phyloP scores from a whole-genome alignment of 345 rosid genomes.

The Sonneratia alba region DNA sequence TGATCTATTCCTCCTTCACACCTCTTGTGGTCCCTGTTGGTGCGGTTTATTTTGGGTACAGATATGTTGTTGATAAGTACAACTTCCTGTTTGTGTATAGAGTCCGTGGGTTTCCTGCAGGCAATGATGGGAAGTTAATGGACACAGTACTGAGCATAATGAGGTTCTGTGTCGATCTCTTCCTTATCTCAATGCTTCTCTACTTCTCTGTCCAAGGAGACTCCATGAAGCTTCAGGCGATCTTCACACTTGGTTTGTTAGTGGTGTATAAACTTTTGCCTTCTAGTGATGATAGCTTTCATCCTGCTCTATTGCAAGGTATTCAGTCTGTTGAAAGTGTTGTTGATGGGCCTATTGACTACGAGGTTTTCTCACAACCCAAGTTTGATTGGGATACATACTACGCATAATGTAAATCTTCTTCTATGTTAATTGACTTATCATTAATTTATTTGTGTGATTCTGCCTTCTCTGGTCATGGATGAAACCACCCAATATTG shows the following conservation, averaged over 20 bases:
- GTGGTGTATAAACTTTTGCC: slow-evolving; percentile 84
- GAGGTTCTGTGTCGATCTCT: slow-evolving; percentile 86
- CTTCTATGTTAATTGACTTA: slow-evolving; percentile 11
- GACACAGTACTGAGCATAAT: slow-evolving; percentile 74
- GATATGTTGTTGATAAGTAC: slow-evolving; percentile 93
- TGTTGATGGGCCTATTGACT: slow-evolving; percentile 74
- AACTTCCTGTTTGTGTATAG: slow-evolving; percentile 88
- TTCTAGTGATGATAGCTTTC: slow-evolving; percentile 52
- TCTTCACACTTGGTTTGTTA: slow-evolving; percentile 76
- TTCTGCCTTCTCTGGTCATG: not conserved
- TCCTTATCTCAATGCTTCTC: slow-evolving; percentile 71
- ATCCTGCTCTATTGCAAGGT: slow-evolving; percentile 61
- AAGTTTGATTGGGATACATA: slow-evolving; percentile 89
- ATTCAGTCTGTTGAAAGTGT: slow-evolving; percentile 66
- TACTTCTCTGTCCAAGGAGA: slow-evolving; percentile 92
- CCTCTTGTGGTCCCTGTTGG: slow-evolving; percentile 95
- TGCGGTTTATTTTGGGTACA: slow-evolving; percentile 83
- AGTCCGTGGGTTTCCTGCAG: slow-evolving; percentile 92
- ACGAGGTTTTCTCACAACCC: slow-evolving; percentile 83
- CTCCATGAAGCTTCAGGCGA: slow-evolving; percentile 91
- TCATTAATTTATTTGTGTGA: not conserved
- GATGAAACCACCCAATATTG: not conserved
- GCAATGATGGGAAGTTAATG: slow-evolving; percentile 96
- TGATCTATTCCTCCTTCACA: slow-evolving; percentile 87
- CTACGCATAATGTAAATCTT: slow-evolving; percentile 20